A percentile compares a stretch with the other conserved stretches of the same genome.
phyloP scores from a whole-genome alignment of 2,329 filamentous ascomycete genomes.

The Colletotrichum phormii region DNA sequence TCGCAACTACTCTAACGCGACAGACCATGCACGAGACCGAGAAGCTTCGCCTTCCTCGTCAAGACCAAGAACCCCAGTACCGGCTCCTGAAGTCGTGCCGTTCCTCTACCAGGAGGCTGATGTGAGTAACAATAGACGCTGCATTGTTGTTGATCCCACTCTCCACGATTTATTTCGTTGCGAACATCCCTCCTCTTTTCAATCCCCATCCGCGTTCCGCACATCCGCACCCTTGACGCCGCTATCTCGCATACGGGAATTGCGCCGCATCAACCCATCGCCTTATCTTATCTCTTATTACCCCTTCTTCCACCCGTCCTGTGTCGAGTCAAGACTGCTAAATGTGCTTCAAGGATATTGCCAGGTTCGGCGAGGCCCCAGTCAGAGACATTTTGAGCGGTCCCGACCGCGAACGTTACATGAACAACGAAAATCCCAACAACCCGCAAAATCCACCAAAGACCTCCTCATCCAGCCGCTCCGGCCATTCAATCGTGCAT shows the following conservation, averaged over 20 bases:
- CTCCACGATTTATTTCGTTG: conserved; percentile 29
- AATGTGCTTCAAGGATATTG: conserved; percentile 70
- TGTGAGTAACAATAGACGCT: conserved; percentile 60
- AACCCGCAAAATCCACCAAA: conserved; percentile 64
- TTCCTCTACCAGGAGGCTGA: conserved; percentile 93
- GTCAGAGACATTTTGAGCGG: conserved; percentile 77
- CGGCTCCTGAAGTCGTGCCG: conserved; percentile 94
- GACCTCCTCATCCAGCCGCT: conserved; percentile 72
- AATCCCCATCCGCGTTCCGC: conserved; percentile 24
- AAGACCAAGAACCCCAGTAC: conserved; percentile 85
- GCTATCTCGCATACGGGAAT: conserved; percentile 35
- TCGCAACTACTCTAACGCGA: conserved; percentile 83
- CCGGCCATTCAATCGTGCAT: conserved; percentile 71
- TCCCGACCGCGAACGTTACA: conserved; percentile 76
- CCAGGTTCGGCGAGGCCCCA: conserved; percentile 81
- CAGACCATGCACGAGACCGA: conserved; percentile 70
- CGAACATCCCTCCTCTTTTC: conserved; percentile 17
- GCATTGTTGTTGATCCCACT: conserved; percentile 32
- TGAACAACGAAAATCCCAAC: conserved; percentile 55
- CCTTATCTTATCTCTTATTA: conserved; percentile 36
- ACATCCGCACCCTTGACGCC: conserved; percentile 29
- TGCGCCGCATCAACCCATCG: conserved; percentile 25
- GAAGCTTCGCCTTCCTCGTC: conserved; percentile 82
- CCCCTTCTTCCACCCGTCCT: conserved; percentile 20
- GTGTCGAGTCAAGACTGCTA: conserved; percentile 36